Evolutionary conservation across 78 protist genomes (phyloP).

Genomic region (Speleostelium caveatum): DNA sequence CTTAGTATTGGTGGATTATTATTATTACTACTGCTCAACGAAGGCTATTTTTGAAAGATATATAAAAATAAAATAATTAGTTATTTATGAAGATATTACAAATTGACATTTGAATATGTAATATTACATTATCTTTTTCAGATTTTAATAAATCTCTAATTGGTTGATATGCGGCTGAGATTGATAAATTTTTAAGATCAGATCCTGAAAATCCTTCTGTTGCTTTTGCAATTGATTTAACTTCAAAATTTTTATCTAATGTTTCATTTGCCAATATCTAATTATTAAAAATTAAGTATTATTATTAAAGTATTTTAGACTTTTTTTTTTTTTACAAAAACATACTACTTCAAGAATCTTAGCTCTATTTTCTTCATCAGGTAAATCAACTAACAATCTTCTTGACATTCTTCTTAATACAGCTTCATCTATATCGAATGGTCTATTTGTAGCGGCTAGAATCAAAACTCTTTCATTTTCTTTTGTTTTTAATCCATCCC

Average conservation of each 20-base stretch:
- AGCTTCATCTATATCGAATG: constrained; percentile 88
- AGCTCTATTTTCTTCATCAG: constrained; percentile 42
- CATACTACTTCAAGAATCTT: constrained; percentile 66
- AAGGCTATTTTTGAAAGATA: no score
- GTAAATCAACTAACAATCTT: constrained; percentile 84
- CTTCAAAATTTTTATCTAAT: background rate
- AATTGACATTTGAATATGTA: no score
- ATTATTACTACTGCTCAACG: no score
- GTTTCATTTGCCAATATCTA: constrained; percentile 1
- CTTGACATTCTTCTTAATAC: constrained; percentile 79
- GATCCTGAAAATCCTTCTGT: constrained; percentile 56
- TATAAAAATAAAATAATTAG: no score
- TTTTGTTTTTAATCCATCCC: constrained; percentile 79
- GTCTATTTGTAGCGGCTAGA: constrained; percentile 86
- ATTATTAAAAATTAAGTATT: background rate
- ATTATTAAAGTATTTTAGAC: background rate
- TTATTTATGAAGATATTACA: no score
- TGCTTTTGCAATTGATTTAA: constrained; percentile 21
- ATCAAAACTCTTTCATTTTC: constrained; percentile 72
- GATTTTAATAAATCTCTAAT: constrained; percentile 67
- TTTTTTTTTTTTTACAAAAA: background rate
- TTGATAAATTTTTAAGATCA: background rate
- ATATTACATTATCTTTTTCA: background rate
- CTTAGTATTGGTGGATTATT: background rate
- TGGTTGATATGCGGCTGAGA: constrained; percentile 92